Evolutionary conservation across 345 rosid genomes (phyloP).

Genomic region (Garcia nutans): DNA sequence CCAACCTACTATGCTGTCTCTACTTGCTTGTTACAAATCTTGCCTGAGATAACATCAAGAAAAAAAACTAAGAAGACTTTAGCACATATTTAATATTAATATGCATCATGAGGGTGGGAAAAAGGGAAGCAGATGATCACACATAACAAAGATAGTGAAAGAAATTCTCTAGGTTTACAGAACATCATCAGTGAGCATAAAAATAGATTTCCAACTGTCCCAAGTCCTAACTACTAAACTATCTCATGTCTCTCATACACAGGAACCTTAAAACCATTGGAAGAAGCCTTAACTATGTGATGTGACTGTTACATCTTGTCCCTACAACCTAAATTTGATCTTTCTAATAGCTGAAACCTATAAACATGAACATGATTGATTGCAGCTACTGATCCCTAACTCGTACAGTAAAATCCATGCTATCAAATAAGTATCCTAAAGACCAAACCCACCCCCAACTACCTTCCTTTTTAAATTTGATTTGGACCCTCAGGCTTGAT

Average conservation of each 20-base stretch:
- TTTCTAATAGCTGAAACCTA: neutral
- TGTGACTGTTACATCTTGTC: neutral
- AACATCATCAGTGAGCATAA: neutral
- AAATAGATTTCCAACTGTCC: neutral
- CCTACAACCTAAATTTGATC: neutral
- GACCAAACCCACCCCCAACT: neutral
- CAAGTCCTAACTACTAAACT: neutral
- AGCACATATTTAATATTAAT: neutral
- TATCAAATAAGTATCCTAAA: neutral
- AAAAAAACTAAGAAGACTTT: neutral
- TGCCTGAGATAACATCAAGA: neutral
- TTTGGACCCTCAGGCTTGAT: too few relatives aligned
- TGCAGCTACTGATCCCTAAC: neutral
- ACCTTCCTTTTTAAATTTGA: too few relatives aligned
- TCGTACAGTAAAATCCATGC: neutral
- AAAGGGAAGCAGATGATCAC: too few relatives aligned
- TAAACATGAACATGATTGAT: neutral
- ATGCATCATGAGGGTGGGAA: too few relatives aligned
- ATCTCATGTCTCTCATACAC: neutral
- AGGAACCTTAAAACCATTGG: neutral
- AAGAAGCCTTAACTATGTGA: too few relatives aligned
- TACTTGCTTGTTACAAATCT: neutral
- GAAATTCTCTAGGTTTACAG: neutral
- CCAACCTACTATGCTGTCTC: neutral
- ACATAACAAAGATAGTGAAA: neutral